Conservation (phyloP, 2,329 filamentous ascomycete species). For the Alternaria triticimaculans region DNA sequence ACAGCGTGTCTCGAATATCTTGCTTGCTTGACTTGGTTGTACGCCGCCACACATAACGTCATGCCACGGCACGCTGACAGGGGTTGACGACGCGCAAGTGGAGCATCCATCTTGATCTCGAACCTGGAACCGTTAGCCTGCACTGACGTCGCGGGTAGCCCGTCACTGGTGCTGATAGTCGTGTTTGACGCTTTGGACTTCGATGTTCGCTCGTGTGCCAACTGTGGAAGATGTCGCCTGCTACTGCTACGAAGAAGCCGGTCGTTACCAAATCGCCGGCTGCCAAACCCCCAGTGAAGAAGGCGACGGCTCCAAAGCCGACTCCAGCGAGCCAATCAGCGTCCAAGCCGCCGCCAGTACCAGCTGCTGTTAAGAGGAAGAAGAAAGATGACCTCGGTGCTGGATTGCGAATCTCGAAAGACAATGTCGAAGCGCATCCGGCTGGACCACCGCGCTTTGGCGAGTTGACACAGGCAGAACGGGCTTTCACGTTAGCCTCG, state of each 20-base stretch:
- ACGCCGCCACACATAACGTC: slow-evolving; percentile 45
- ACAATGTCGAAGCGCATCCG: slow-evolving; percentile 51
- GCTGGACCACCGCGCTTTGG: slow-evolving; percentile 56
- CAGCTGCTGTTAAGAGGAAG: slow-evolving; percentile 37
- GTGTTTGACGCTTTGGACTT: slow-evolving; percentile 12
- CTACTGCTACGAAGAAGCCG: slow-evolving; percentile 36
- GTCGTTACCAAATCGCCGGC: slow-evolving; percentile 6
- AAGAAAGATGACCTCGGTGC: slow-evolving; percentile 50
- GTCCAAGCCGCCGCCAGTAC: slow-evolving; percentile 14
- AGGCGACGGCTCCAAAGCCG: not conserved
- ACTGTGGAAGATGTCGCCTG: slow-evolving; percentile 25
- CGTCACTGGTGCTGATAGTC: slow-evolving; percentile 8
- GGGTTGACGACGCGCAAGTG: slow-evolving; percentile 29
- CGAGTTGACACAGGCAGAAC: slow-evolving; percentile 56
- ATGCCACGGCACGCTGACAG: slow-evolving; percentile 32
- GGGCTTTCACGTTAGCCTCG: slow-evolving; percentile 58
- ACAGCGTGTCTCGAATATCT: slow-evolving; percentile 26
- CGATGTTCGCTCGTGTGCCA: slow-evolving; percentile 1
- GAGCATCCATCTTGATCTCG: slow-evolving; percentile 33
- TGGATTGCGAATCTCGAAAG: slow-evolving; percentile 53
- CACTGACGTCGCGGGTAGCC: slow-evolving; percentile 26
- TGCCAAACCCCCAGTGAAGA: slow-evolving; percentile 2
- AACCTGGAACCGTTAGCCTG: slow-evolving; percentile 28
- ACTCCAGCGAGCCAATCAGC: slow-evolving; percentile 16
- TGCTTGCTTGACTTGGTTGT: slow-evolving; percentile 25